Evolutionary conservation across 2,329 filamentous ascomycete genomes (phyloP), one percentile per base, ranked within the genome.

Genomic region (Colletotrichum scovillei): DNA sequence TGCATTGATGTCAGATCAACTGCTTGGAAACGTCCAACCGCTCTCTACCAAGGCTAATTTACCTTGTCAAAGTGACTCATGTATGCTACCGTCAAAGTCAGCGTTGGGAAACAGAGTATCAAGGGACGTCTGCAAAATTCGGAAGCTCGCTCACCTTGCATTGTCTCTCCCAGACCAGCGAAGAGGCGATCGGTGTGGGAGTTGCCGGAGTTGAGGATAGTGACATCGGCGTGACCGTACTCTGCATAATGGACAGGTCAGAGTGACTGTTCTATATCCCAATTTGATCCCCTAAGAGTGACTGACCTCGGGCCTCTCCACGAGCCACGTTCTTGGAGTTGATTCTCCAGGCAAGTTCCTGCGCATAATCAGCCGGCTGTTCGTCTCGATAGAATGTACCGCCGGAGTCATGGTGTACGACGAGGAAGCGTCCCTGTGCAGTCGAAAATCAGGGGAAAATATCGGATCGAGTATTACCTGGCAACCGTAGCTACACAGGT

Each of bases 41-140:
- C 38, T 19, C 38, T 42, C 38, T 42, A 42, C 14, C 2, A 0
- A 19, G 6, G 38, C 16, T 42, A 14, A 19, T 16, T 5, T 42
- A 42, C 38, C 38, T 42, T 97, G 84, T 98, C 95, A 72, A 92
- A 92, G 81, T 98, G 96, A 76, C 90, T 93, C 95, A 98, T 98
- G 88, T 90, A 96, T 16, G 94, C 86, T 79, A 63, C 52, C 22
- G 35, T 68, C 11, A 52, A 62, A 42, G 69, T 73, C 42, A 69
- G 46, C 30, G 42, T 67, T 52, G 8, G 22, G 0, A 12, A 26
- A 32, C 57, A 38, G 32, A 2, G 38, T 19, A 16, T 19, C 7
- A 8, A 28, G 38, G 30, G 4, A 22, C 2, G 11, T 19, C 26
- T 35, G 7, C 16, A 32, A 26, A 11, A 16, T 19, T 26, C 26